phyloP scores from a whole-genome alignment of 2,329 filamentous ascomycete species.

The Passalora sequoiae region DNA sequence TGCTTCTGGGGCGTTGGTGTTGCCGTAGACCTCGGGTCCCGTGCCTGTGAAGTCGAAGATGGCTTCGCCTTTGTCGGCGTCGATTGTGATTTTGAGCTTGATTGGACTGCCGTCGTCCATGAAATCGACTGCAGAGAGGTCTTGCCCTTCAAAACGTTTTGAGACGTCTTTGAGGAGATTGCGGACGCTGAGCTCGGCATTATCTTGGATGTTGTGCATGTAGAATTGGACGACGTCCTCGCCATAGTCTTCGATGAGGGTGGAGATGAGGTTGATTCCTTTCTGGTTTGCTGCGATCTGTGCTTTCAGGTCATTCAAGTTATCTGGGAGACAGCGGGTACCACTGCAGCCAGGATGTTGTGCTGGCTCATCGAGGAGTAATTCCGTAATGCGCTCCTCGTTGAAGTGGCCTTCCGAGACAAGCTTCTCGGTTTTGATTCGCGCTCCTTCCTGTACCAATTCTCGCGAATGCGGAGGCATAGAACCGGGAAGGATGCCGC shows the following conservation, averaged over 20 bases:
- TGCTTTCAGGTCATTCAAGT: conserved; percentile 79
- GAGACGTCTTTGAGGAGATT: conserved; percentile 68
- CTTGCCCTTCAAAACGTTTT: conserved; percentile 61
- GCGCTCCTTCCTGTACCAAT: conserved; percentile 53
- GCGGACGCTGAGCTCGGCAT: conserved; percentile 71
- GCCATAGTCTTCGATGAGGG: conserved; percentile 71
- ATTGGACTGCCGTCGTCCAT: conserved; percentile 87
- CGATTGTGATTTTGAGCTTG: conserved; percentile 67
- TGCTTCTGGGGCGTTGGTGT: conserved; percentile 75
- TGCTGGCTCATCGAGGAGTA: conserved; percentile 66
- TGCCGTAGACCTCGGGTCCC: conserved; percentile 61
- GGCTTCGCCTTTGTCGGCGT: conserved; percentile 67
- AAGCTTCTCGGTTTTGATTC: conserved; percentile 58
- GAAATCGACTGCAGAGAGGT: conserved; percentile 70
- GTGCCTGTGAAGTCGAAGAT: conserved; percentile 75
- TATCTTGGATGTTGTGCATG: conserved; percentile 76
- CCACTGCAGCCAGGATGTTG: conserved; percentile 71
- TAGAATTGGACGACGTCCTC: conserved; percentile 74
- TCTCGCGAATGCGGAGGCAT: conserved; percentile 73
- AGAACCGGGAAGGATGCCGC: conserved; percentile 72
- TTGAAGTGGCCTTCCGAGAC: conserved; percentile 74
- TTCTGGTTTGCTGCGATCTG: conserved; percentile 84
- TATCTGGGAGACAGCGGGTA: conserved; percentile 73
- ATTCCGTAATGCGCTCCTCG: conserved; percentile 66
- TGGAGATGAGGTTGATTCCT: conserved; percentile 71